Conservation (phyloP, 2,329 filamentous ascomycete species). For the Diplodia mutila region DNA sequence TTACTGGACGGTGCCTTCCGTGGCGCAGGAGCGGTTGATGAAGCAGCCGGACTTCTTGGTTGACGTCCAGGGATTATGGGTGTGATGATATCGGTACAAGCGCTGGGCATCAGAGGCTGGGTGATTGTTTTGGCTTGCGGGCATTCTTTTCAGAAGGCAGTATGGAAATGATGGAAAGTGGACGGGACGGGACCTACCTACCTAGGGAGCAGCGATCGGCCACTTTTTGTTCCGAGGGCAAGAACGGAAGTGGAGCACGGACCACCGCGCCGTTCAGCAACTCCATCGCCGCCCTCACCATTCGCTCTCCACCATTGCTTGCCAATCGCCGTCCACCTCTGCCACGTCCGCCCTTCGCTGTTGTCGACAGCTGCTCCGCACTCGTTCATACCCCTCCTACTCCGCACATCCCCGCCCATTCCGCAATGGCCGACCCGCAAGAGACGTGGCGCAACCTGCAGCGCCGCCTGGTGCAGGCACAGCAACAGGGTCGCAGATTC, state of each 20-base stretch:
- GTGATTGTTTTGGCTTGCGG: too few species aligned
- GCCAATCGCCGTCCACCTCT: neutral
- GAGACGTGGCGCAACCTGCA: conserved; percentile 70
- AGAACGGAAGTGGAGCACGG: conserved; percentile 1
- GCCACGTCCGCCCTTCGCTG: neutral
- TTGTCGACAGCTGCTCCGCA: neutral
- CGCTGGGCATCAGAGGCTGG: too few species aligned
- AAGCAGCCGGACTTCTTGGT: too few species aligned
- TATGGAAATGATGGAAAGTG: too few species aligned
- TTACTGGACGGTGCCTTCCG: too few species aligned
- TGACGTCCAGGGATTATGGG: too few species aligned
- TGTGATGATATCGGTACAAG: too few species aligned
- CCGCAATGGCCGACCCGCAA: conserved; percentile 55
- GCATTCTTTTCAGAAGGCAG: too few species aligned
- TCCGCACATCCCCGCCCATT: neutral
- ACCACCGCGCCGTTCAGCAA: neutral
- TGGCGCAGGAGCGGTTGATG: too few species aligned
- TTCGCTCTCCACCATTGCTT: conserved; percentile 12
- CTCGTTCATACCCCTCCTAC: neutral
- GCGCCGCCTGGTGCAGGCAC: conserved; percentile 57
- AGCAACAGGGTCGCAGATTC: conserved; percentile 48
- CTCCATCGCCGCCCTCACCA: conserved; percentile 16
- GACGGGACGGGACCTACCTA: too few species aligned
- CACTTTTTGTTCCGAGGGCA: conserved; percentile 9
- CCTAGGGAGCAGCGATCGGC: conserved; percentile 4